Percentiles rank a stretch among this genome's conserved stretches.
Evolutionary conservation across 805 yeast genomes (phyloP).

Genomic region (Candida ipomoeae): DNA sequence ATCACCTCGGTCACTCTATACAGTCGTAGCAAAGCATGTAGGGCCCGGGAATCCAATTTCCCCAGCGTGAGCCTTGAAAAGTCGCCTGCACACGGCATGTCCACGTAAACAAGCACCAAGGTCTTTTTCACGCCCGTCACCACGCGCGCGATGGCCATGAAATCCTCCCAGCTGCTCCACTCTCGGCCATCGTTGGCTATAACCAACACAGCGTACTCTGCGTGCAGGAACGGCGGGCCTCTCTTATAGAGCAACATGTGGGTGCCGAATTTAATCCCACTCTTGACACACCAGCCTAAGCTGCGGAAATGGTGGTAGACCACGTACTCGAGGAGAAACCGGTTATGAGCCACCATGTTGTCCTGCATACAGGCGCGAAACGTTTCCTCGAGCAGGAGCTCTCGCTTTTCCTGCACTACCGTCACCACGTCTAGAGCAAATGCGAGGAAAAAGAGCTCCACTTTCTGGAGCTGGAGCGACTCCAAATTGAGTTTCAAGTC

Average conservation of each 20-base stretch:
- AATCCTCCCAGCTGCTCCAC: constrained; percentile 51
- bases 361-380: constrained; percentile 23
- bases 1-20: constrained; percentile 62
- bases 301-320: constrained; percentile 86
- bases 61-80: constrained; percentile 14
- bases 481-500: constrained; percentile 26
- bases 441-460: constrained; percentile 68
- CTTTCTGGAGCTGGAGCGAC: constrained; percentile 65
- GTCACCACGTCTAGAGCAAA: constrained; percentile 51
- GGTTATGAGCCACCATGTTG: constrained; percentile 6
- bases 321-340: constrained; percentile 54
- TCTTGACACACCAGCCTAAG: constrained; percentile 89
- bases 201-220: constrained; percentile 71
- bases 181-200: constrained; percentile 34
- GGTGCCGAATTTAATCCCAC: constrained; percentile 91
- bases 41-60: constrained; percentile 12
- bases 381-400: constrained; percentile 19
- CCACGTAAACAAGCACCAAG: constrained; percentile 65
- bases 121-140: constrained; percentile 83
- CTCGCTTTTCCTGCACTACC: constrained; percentile 19
- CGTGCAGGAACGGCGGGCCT: constrained; percentile 96
- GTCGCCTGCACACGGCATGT: constrained; percentile 40
- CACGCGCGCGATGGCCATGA: constrained; percentile 70
- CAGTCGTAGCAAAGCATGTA: constrained; percentile 30
- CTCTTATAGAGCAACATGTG: constrained; percentile 76